These are phyloP conservation scores for Hymenoscyphus linearis DNA, from an alignment of 2,329 filamentous ascomycete species.

Conservation along the genomic window DNA sequence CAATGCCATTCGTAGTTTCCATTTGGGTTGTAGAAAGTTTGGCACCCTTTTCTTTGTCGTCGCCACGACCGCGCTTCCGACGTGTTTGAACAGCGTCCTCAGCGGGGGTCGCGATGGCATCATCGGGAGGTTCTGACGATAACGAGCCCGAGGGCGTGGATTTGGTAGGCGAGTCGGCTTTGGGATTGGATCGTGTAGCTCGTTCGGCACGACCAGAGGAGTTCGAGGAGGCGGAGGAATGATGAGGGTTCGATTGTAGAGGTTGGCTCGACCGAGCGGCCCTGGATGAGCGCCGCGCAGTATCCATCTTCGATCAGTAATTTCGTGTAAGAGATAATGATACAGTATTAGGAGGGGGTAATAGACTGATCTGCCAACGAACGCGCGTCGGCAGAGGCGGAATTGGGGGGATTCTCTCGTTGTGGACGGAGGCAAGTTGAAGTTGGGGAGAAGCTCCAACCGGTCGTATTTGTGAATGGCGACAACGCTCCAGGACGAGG, in stretches of 20 bases:
- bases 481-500: slow-evolving; percentile 5
- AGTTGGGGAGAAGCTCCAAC: slow-evolving; percentile 14
- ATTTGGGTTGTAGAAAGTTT: slow-evolving; percentile 46
- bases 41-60: slow-evolving; percentile 27
- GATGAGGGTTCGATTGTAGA: slow-evolving; percentile 62
- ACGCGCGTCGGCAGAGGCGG: slow-evolving; percentile 12
- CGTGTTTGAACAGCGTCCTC: slow-evolving; percentile 68
- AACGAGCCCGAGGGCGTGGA: slow-evolving; percentile 69
- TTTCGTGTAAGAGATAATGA: background rate
- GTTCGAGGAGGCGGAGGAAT: slow-evolving; percentile 73
- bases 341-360: background rate
- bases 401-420: slow-evolving; percentile 16
- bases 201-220: slow-evolving; percentile 73
- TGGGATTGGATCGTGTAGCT: slow-evolving; percentile 65
- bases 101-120: slow-evolving; percentile 43
- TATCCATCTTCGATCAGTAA: slow-evolving; percentile 40
- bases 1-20: slow-evolving; percentile 51
- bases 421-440: slow-evolving; percentile 4
- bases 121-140: slow-evolving; percentile 63
- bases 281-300: slow-evolving; percentile 80
- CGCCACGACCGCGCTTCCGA: slow-evolving; percentile 65
- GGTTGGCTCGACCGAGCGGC: slow-evolving; percentile 77
- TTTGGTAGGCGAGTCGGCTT: slow-evolving; percentile 68
- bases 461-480: slow-evolving; percentile 1
- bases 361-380: background rate